Conservation (phyloP, 257 asterid species). For the Nicotiana tomentosiformis region DNA sequence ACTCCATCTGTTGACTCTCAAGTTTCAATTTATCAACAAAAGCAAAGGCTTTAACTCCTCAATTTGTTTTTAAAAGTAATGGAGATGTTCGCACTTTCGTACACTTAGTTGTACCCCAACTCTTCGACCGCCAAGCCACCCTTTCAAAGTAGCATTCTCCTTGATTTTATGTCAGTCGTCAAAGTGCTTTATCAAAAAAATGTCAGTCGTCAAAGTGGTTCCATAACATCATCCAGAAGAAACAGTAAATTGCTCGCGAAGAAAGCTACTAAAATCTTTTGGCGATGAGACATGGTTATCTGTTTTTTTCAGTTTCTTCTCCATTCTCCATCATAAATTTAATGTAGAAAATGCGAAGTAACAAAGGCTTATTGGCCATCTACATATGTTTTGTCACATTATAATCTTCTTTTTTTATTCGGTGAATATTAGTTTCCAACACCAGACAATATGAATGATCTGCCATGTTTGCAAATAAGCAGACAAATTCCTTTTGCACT, state of each 20-base stretch:
- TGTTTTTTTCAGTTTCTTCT: constrained; percentile 1
- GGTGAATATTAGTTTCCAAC: neutral
- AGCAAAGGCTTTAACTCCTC: neutral
- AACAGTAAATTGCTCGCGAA: neutral
- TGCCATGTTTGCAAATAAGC: neutral
- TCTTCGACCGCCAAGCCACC: neutral
- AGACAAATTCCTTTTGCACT: constrained; percentile 1
- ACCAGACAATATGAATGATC: neutral
- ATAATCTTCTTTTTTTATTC: neutral
- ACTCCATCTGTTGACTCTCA: neutral
- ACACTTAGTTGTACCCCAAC: neutral
- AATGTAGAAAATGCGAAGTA: neutral
- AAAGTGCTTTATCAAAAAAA: neutral
- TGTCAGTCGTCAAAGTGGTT: neutral
- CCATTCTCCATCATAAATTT: neutral
- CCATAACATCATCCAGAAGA: neutral
- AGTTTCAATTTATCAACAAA: neutral
- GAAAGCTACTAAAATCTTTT: neutral
- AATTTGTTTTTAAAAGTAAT: neutral
- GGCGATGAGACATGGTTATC: neutral
- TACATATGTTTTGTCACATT: neutral
- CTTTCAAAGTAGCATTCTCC: neutral
- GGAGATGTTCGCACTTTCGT: neutral
- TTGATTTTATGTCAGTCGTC: neutral
- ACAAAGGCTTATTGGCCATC: neutral